Evolutionary conservation across 345 rosid genomes (phyloP), one percentile per base, ranked within the genome.

Genomic region (Euphorbia peplus): DNA sequence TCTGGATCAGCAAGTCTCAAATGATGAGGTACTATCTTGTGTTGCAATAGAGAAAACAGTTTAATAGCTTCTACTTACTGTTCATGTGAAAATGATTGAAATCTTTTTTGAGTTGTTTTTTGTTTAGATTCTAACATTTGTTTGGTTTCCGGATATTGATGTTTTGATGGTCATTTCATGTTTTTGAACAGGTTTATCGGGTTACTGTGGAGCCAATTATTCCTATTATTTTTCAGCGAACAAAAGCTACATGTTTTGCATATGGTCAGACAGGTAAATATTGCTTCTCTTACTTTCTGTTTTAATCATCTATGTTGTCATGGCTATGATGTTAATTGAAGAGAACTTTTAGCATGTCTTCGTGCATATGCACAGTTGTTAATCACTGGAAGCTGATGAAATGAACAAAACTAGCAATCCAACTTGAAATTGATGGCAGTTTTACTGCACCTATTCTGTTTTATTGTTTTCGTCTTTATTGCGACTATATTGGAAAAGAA

Each of bases 181-280:
- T 72, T 19, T 57, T 78, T 70, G 24, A 55, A 73, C 86, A 95
- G 98, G 96, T 95, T 50, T 92, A 92, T 80, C 86, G 85, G 55
- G 91, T 57, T 39, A 92, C 99, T 9, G 92, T 95, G 58, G 91
- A 88, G 82, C 99, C 99, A 47, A 90, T 95, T 68, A 90, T 95
- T 66, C 99, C 99, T 61, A 85, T 67, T 60, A 90, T 95, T 62
- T 95, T 95, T 79, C 91, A 87, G 79, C 83, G 93, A 77, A 92
- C 95, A 69, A 95, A 95, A 81, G 99, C 99, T 65, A 95, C 99
- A 8, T 95, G 99, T 88, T 95, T 95, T 85, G 99, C 99, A 18
- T 95, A 95, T 84, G 99, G 98, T 71, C 99, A 95, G 81, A 95
- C 99, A 90, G 99, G 99, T 95, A 54, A 12, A 54, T 13, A 21